Percentiles rank a stretch among this genome's conserved stretches.
These are phyloP conservation scores for Phytophthora agathidicida DNA, from an alignment of 352 stramenopile genomes.

Conservation along the genomic window DNA sequence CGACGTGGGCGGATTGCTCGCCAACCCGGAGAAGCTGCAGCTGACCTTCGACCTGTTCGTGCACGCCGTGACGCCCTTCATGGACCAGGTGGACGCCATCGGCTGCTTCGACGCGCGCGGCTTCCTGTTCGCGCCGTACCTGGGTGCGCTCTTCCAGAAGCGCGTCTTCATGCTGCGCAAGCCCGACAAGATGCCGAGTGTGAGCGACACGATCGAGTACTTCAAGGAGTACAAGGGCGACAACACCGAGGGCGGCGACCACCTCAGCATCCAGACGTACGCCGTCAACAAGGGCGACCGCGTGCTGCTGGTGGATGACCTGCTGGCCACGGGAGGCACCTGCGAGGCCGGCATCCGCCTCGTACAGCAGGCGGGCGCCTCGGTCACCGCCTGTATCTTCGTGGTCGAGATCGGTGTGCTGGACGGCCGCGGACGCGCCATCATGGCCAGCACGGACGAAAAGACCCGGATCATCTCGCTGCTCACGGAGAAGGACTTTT, in stretches of 20 bases:
- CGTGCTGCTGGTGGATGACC: constrained; percentile 97
- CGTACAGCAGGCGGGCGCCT: constrained; percentile 85
- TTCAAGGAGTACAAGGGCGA: constrained; percentile 94
- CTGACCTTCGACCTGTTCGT: constrained; percentile 94
- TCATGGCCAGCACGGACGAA: constrained; percentile 41
- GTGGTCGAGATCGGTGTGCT: constrained; percentile 94
- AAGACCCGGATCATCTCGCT: constrained; percentile 63
- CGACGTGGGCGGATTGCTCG: constrained; percentile 96
- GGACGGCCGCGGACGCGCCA: constrained; percentile 54
- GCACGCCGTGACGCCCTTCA: constrained; percentile 61
- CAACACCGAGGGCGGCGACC: constrained; percentile 78
- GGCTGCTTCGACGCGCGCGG: constrained; percentile 96
- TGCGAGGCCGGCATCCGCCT: constrained; percentile 89
- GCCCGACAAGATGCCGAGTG: constrained; percentile 96
- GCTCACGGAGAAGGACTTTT: constrained; percentile 76
- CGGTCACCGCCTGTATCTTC: constrained; percentile 92
- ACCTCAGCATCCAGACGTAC: constrained; percentile 87
- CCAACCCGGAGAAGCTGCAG: constrained; percentile 88
- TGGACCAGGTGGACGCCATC: constrained; percentile 74
- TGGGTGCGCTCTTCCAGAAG: constrained; percentile 95
- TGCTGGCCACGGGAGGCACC: constrained; percentile 97
- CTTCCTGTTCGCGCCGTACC: constrained; percentile 96
- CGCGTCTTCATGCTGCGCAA: constrained; percentile 99
- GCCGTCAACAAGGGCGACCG: constrained; percentile 78
- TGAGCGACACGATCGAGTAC: constrained; percentile 92